phyloP scores from a whole-genome alignment of 352 stramenopile genomes.

The Globisporangium orthogonon region DNA sequence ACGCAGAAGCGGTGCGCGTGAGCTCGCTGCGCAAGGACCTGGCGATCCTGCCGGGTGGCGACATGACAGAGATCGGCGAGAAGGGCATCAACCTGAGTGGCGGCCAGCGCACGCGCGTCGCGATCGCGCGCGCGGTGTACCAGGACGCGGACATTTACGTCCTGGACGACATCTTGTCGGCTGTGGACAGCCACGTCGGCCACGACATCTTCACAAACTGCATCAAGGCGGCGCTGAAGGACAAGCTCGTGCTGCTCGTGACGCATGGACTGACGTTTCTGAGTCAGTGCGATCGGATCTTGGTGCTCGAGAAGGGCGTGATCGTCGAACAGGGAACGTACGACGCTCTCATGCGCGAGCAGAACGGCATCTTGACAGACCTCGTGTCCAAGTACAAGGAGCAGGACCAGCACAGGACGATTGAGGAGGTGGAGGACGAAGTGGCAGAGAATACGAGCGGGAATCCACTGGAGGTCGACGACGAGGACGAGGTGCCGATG shows the following conservation, averaged over 20 bases:
- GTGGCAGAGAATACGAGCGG: conserved; percentile 2
- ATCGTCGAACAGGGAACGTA: conserved; percentile 81
- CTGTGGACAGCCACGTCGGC: conserved; percentile 96
- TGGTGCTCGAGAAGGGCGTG: conserved; percentile 57
- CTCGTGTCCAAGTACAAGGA: conserved; percentile 57
- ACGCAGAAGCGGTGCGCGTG: conserved; percentile 46
- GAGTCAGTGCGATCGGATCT: conserved; percentile 46
- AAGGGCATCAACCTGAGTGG: conserved; percentile 97
- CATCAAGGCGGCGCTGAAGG: conserved; percentile 79
- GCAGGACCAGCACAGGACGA: conserved; percentile 36
- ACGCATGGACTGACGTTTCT: conserved; percentile 86
- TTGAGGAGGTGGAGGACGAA: conserved; percentile 30
- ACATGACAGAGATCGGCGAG: conserved; percentile 97
- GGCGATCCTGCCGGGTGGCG: conserved; percentile 85
- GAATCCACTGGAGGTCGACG: conserved; percentile 11
- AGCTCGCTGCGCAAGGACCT: conserved; percentile 85
- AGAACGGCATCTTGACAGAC: conserved; percentile 59
- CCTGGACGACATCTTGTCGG: conserved; percentile 94
- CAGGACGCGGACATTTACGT: conserved; percentile 92
- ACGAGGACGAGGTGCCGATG: conserved; percentile 19
- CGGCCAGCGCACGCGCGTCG: conserved; percentile 92
- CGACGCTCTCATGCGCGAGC: conserved; percentile 52
- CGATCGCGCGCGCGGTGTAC: conserved; percentile 93
- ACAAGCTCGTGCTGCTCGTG: conserved; percentile 92
- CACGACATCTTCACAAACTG: conserved; percentile 93